A percentile compares a stretch with the other conserved stretches of the same genome.
These are phyloP conservation scores for Arctostaphylos glauca DNA, from an alignment of 148 eudicot species.

Conservation along the genomic window DNA sequence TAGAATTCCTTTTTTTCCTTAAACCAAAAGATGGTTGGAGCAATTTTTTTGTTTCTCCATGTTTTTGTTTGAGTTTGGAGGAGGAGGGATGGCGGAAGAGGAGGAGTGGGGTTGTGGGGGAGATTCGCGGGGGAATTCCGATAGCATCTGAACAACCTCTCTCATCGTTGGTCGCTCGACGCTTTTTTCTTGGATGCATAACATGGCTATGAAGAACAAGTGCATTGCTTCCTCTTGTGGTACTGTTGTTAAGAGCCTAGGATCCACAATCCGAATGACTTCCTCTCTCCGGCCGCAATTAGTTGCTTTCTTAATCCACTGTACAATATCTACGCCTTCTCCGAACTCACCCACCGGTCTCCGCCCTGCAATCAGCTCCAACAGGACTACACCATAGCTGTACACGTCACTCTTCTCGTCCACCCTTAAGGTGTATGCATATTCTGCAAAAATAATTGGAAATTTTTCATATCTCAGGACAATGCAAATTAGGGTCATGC, in stretches of 20 bases:
- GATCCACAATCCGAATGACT: conserved; percentile 48
- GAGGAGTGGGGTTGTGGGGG: conserved; percentile 17
- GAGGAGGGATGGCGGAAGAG: conserved; percentile 3
- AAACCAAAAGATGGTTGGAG: conserved; percentile 28
- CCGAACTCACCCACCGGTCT: conserved; percentile 90
- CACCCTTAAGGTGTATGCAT: conserved; percentile 81
- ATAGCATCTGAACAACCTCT: conserved; percentile 87
- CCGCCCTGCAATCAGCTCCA: conserved; percentile 75
- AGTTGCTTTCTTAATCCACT: conserved; percentile 55
- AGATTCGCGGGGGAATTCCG: conserved; percentile 47
- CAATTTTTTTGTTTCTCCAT: conserved; percentile 18
- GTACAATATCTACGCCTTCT: conserved; percentile 89
- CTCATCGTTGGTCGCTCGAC: conserved; percentile 87
- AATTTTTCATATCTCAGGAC: too few species aligned
- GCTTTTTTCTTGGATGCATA: conserved; percentile 83
- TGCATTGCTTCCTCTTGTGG: conserved; percentile 82
- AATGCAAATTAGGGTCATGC: too few species aligned
- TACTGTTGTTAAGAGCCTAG: conserved; percentile 42
- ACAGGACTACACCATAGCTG: conserved; percentile 83
- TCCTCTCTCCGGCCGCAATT: conserved; percentile 47
- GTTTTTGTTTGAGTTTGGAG: conserved; percentile 12
- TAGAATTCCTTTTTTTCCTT: too few species aligned
- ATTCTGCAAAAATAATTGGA: conserved; percentile 49
- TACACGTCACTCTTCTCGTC: conserved; percentile 96
- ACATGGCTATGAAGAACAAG: conserved; percentile 78